Evolutionary conservation across 768 basidiomycete species (phyloP).

Genomic region (Boletus sp.): DNA sequence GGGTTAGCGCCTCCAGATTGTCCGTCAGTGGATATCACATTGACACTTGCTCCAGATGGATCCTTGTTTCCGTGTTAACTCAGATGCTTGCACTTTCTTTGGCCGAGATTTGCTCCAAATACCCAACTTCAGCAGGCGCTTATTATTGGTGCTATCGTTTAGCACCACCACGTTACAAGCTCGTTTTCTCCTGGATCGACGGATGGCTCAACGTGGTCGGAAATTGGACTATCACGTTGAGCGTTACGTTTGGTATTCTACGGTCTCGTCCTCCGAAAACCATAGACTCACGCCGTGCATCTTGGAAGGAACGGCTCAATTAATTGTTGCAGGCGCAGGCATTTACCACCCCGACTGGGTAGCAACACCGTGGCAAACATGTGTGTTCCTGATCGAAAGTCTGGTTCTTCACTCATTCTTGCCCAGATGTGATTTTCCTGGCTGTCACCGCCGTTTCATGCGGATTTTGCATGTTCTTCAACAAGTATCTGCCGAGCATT

Average conservation of each 20-base stretch:
- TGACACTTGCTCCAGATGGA: constrained; percentile 37
- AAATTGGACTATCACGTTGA: constrained; percentile 63
- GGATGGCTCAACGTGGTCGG: constrained; percentile 70
- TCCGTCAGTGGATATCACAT: not conserved
- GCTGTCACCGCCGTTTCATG: constrained; percentile 48
- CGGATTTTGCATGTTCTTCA: constrained; percentile 54
- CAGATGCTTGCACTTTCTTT: constrained; percentile 50
- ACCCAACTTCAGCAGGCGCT: constrained; percentile 58
- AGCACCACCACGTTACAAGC: constrained; percentile 47
- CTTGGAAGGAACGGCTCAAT: constrained; percentile 52
- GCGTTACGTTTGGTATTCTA: constrained; percentile 53
- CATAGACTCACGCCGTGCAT: not conserved
- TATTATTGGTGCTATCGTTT: constrained; percentile 68
- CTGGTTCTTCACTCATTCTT: not conserved
- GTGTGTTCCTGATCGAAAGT: constrained; percentile 27
- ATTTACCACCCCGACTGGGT: constrained; percentile 60
- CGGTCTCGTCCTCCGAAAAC: not conserved
- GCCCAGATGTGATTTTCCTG: constrained; percentile 52
- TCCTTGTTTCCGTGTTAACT: constrained; percentile 47
- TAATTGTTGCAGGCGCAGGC: constrained; percentile 55
- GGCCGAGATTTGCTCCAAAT: constrained; percentile 58
- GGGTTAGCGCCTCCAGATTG: constrained; percentile 35
- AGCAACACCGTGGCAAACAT: constrained; percentile 58
- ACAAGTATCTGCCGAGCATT: constrained; percentile 45
- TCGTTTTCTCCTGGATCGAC: constrained; percentile 60